Evolutionary conservation across 441 rosid species (phyloP).

Genomic region (Aleurites moluccanus): DNA sequence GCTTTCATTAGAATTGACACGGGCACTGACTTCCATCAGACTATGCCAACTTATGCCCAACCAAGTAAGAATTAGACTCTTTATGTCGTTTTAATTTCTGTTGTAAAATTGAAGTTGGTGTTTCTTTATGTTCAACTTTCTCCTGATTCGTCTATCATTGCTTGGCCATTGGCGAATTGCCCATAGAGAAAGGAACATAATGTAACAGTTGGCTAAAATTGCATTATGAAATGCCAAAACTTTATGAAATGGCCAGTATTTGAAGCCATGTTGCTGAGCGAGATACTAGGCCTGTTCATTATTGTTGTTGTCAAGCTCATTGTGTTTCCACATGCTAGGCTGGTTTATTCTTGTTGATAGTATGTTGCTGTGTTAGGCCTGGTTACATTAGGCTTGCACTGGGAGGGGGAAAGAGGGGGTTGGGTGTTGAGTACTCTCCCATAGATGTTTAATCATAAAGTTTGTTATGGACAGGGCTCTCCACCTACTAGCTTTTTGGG

Average conservation of each 20-base stretch:
- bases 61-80: slow-evolving; percentile 44
- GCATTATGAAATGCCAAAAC: too few species aligned
- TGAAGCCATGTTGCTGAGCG: background rate
- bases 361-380: background rate
- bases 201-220: too few species aligned
- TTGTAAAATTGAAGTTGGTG: background rate
- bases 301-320: background rate
- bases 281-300: background rate
- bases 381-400: background rate
- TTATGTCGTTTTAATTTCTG: background rate
- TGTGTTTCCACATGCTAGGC: background rate
- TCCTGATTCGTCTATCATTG: background rate
- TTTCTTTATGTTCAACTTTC: background rate
- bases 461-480: background rate
- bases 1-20: slow-evolving; percentile 51
- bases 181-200: too few species aligned
- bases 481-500: too few species aligned
- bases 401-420: background rate
- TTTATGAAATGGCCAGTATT: too few species aligned
- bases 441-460: too few species aligned
- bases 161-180: background rate
- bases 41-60: slow-evolving; percentile 44
- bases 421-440: background rate
- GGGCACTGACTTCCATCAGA: slow-evolving; percentile 45
- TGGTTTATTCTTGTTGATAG: background rate